Evolutionary conservation across 1,284 basidiomycete genomes (phyloP).

Genomic region (Austroboletus niveus): DNA sequence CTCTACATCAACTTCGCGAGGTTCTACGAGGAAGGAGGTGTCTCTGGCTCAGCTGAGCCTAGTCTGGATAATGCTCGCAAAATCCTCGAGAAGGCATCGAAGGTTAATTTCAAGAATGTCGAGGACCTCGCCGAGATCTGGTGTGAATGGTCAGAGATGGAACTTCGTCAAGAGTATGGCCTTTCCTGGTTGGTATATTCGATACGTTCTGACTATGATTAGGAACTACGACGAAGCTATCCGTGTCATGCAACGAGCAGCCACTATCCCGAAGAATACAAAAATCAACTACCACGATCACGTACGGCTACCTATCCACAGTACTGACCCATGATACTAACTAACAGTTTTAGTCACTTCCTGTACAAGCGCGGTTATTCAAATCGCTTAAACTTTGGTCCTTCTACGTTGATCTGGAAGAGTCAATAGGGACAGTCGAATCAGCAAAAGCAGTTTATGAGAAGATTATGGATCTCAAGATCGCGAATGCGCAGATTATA

Average conservation of each 20-base stretch:
- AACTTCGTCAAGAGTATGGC: constrained; percentile 89
- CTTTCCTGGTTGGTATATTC: constrained; percentile 1
- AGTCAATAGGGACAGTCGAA: constrained; percentile 93
- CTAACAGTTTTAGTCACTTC: constrained; percentile 55
- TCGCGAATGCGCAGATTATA: constrained; percentile 98
- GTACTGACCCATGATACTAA: constrained; percentile 3
- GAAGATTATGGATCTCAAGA: constrained; percentile 94
- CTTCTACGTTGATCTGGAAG: constrained; percentile 97
- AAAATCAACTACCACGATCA: constrained; percentile 97
- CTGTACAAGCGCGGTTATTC: constrained; percentile 90
- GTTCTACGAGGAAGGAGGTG: constrained; percentile 96
- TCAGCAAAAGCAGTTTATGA: constrained; percentile 93
- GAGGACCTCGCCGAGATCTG: constrained; percentile 98
- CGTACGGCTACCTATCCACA: constrained; percentile 44
- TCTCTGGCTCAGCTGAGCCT: constrained; percentile 70
- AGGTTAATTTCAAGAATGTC: constrained; percentile 91
- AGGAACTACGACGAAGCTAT: constrained; percentile 97
- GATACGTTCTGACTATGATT: constrained; percentile 13
- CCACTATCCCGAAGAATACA: constrained; percentile 83
- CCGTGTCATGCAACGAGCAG: constrained; percentile 93
- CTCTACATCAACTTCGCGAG: constrained; percentile 95
- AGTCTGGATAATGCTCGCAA: constrained; percentile 88
- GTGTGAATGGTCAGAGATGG: constrained; percentile 99
- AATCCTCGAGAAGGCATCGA: constrained; percentile 89
- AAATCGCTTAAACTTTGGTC: constrained; percentile 99